Evolutionary conservation across 2,329 filamentous ascomycete genomes (phyloP).

Genomic region (Trichoderma gracile): DNA sequence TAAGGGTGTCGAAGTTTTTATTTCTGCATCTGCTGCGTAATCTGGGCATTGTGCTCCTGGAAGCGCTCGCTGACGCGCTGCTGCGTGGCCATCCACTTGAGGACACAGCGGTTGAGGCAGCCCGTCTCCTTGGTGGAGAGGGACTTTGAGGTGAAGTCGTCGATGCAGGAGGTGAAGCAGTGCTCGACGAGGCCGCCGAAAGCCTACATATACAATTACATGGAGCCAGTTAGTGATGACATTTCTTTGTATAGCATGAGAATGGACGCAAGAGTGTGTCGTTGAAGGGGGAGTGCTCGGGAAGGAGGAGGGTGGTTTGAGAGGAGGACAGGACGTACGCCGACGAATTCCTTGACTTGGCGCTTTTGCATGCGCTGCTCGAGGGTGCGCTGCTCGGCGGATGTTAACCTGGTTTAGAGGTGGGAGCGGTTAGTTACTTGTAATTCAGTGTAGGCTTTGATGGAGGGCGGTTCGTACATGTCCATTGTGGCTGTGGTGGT

Average conservation of each 20-base stretch:
- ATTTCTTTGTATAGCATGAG: too few relatives aligned
- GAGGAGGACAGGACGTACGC: conserved; percentile 63
- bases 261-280: too few relatives aligned
- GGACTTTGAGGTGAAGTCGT: conserved; percentile 97
- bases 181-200: conserved; percentile 61
- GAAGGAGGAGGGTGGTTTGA: neutral
- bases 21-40: conserved; percentile 53
- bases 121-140: conserved; percentile 83
- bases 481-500: conserved; percentile 34
- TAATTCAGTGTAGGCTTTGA: neutral
- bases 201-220: conserved; percentile 32
- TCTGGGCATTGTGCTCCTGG: conserved; percentile 67
- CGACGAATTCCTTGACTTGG: conserved; percentile 99
- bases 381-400: conserved; percentile 86
- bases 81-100: conserved; percentile 91
- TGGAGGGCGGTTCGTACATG: conserved; percentile 30
- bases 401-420: conserved; percentile 62
- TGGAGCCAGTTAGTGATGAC: neutral
- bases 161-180: conserved; percentile 97
- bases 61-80: conserved; percentile 91
- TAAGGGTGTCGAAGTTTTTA: conserved; percentile 34
- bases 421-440: neutral
- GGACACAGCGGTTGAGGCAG: conserved; percentile 91
- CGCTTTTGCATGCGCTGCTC: conserved; percentile 94
- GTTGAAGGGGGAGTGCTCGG: too few relatives aligned